Evolutionary conservation across 176 grass and related monocot genomes (phyloP).

Genomic region (Bromus sterilis): DNA sequence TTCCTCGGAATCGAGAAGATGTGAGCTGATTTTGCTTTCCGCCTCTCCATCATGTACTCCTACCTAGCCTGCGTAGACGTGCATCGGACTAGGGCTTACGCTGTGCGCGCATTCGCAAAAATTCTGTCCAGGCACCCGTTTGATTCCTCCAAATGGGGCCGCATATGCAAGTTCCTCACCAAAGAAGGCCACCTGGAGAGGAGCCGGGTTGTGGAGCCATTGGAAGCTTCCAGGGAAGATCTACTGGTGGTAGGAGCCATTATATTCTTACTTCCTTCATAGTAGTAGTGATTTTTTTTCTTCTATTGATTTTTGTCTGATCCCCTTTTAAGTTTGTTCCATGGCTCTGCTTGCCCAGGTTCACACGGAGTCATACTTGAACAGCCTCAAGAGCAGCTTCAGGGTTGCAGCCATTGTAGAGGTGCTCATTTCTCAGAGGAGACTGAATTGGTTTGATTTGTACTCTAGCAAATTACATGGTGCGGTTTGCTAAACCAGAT

Average conservation of each 20-base stretch:
- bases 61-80: neutral
- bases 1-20: constrained; percentile 88
- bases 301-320: neutral
- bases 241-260: constrained; percentile 60
- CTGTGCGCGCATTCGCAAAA: neutral
- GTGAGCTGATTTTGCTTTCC: constrained; percentile 28
- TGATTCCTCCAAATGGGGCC: constrained; percentile 95
- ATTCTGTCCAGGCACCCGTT: constrained; percentile 77
- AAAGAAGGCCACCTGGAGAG: constrained; percentile 68
- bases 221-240: constrained; percentile 83
- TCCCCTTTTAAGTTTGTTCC: neutral
- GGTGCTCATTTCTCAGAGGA: constrained; percentile 27
- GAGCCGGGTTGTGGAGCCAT: constrained; percentile 51
- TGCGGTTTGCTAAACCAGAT: neutral
- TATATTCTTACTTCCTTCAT: neutral
- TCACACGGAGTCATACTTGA: constrained; percentile 61
- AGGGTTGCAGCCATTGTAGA: constrained; percentile 76
- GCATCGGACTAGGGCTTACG: neutral
- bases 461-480: neutral
- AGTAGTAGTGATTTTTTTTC: neutral
- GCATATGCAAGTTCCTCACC: constrained; percentile 56
- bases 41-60: neutral
- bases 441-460: neutral
- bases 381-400: constrained; percentile 67
- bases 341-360: constrained; percentile 40